These are phyloP conservation scores for Tetrapisispora namnaoensis DNA, from an alignment of 805 yeast species.

Conservation along the genomic window DNA sequence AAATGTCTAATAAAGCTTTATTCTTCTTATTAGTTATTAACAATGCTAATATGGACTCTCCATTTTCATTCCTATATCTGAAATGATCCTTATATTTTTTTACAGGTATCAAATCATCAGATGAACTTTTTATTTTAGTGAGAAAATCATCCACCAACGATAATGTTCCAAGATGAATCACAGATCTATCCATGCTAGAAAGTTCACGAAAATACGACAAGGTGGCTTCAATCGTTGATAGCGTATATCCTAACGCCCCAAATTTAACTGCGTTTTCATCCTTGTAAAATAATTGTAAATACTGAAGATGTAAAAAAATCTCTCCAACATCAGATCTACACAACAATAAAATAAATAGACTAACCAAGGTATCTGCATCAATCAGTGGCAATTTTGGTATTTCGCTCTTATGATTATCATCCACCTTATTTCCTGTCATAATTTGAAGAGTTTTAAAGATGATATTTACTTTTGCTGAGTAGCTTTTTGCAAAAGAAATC, in stretches of 20 bases:
- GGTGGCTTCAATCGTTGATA: constrained; percentile 80
- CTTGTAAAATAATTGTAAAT: constrained; percentile 46
- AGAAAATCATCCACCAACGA: not conserved
- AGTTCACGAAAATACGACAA: constrained; percentile 44
- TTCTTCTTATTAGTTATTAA: constrained; percentile 44
- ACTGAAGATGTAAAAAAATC: constrained; percentile 54
- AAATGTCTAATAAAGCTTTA: constrained; percentile 36
- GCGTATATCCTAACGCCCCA: constrained; percentile 65
- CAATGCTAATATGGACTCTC: constrained; percentile 63
- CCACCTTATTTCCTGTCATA: constrained; percentile 31
- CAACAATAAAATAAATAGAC: constrained; percentile 62
- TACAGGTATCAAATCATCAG: not conserved
- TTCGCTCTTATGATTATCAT: constrained; percentile 11
- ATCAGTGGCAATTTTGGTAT: constrained; percentile 19
- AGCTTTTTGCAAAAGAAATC: constrained; percentile 37
- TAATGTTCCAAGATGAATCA: not conserved
- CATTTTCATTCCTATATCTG: constrained; percentile 38
- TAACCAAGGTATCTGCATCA: constrained; percentile 76
- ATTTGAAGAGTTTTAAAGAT: constrained; percentile 43
- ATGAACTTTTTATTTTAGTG: not conserved
- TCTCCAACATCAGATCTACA: constrained; percentile 49
- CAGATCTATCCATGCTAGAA: not conserved
- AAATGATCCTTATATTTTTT: constrained; percentile 18
- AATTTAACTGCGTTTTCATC: constrained; percentile 33
- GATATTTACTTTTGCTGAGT: constrained; percentile 38